A percentile compares a stretch with the other conserved stretches of the same genome.
These are phyloP conservation scores for Parachaetomium inaequale DNA, from an alignment of 495 filamentous ascomycete genomes.

Conservation along the genomic window DNA sequence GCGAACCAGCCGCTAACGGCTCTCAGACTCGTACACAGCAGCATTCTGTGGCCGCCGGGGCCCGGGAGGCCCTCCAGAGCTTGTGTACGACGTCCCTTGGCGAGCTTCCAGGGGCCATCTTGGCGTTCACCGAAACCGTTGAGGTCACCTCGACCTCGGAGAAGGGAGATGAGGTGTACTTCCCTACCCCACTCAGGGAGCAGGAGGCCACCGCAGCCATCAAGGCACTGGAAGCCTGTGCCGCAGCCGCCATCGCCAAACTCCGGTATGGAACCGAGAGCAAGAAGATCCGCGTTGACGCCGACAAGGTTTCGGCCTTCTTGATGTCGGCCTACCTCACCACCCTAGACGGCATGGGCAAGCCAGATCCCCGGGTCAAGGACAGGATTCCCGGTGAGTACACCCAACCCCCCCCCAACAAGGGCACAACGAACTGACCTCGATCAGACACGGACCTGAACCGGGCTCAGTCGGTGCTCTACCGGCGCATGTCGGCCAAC, in stretches of 20 bases:
- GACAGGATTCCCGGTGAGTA: conserved; percentile 59
- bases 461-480: conserved; percentile 65
- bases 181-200: conserved; percentile 68
- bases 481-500: conserved; percentile 71
- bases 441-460: conserved; percentile 64
- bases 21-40: conserved; percentile 10
- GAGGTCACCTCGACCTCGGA: conserved; percentile 30
- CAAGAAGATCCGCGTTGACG: conserved; percentile 53
- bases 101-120: conserved; percentile 34
- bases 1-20: neutral
- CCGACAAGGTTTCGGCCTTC: conserved; percentile 64
- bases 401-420: conserved; percentile 1
- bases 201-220: conserved; percentile 64
- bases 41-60: conserved; percentile 30
- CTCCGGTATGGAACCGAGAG: conserved; percentile 46
- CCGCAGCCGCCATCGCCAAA: conserved; percentile 61
- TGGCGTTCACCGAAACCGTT: conserved; percentile 27
- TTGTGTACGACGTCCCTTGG: conserved; percentile 25
- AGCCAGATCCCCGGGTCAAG: conserved; percentile 57
- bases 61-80: conserved; percentile 27
- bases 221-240: conserved; percentile 66
- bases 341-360: conserved; percentile 65
- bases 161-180: conserved; percentile 35
- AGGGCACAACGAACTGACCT: conserved; percentile 24
- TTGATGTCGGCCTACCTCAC: conserved; percentile 70